Percentiles rank a stretch among this genome's conserved stretches.
These are phyloP conservation scores for Erysimum cheiranthoides DNA, from an alignment of 345 rosid species.

Conservation along the genomic window DNA sequence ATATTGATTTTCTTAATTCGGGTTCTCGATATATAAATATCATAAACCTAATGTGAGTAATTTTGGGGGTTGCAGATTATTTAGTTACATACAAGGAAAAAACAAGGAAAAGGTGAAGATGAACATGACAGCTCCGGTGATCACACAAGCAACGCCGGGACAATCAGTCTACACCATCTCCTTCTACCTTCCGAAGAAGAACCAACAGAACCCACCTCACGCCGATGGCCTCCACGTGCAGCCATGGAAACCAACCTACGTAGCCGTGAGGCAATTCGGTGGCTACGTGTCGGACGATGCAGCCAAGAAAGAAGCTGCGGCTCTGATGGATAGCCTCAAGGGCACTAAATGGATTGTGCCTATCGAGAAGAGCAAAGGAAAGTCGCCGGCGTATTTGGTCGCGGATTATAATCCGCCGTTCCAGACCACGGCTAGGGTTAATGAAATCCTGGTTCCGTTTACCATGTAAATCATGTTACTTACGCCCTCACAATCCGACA, in stretches of 20 bases:
- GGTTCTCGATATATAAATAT: not conserved
- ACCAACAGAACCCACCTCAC: slow-evolving; percentile 29
- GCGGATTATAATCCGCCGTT: slow-evolving; percentile 30
- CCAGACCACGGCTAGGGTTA: slow-evolving; percentile 33
- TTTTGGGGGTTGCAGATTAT: slow-evolving; percentile 23
- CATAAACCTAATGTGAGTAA: not conserved
- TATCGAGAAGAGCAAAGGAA: slow-evolving; percentile 37
- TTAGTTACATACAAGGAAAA: slow-evolving; percentile 39
- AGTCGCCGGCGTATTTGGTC: slow-evolving; percentile 28
- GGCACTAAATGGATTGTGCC: slow-evolving; percentile 8
- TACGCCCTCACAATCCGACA: not conserved
- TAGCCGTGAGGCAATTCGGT: slow-evolving; percentile 38
- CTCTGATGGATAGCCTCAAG: slow-evolving; percentile 34
- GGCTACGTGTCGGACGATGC: slow-evolving; percentile 8
- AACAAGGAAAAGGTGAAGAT: slow-evolving; percentile 33
- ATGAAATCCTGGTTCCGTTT: slow-evolving; percentile 38
- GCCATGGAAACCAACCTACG: slow-evolving; percentile 28
- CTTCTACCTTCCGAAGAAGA: slow-evolving; percentile 32
- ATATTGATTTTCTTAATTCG: not conserved
- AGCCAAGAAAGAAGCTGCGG: slow-evolving; percentile 30
- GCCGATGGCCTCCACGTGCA: slow-evolving; percentile 21
- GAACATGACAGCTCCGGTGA: slow-evolving; percentile 44
- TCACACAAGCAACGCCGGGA: slow-evolving; percentile 30
- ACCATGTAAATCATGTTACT: slow-evolving; percentile 21
- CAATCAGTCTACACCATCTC: slow-evolving; percentile 16